Conservation (phyloP, 495 filamentous ascomycete species). For the Daldinia caldariorum region DNA sequence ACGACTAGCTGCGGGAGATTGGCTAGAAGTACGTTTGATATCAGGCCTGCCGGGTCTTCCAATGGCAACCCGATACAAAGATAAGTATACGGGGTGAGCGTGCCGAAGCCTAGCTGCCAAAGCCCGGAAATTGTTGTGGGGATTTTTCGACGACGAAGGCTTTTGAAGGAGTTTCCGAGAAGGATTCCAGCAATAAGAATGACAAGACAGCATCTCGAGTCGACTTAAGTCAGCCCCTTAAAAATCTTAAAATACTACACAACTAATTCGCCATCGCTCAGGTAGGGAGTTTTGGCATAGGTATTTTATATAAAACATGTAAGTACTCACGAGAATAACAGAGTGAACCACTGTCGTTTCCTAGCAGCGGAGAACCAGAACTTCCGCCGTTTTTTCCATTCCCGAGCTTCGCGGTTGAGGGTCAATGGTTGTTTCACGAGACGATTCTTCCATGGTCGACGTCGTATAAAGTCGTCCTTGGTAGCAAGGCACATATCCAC, state of each 20-base stretch:
- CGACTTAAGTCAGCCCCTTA: background rate
- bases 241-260: background rate
- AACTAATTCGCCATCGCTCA: background rate
- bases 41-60: background rate
- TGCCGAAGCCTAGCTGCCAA: background rate
- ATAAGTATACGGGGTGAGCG: background rate
- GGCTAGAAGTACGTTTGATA: background rate
- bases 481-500: background rate
- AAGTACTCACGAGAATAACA: background rate
- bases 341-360: background rate
- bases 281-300: background rate
- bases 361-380: background rate
- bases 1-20: background rate
- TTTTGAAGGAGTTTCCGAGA: background rate
- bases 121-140: background rate
- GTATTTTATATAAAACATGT: background rate
- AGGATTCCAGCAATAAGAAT: background rate
- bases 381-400: background rate
- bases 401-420: background rate
- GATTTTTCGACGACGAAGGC: background rate
- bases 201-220: background rate
- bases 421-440: background rate
- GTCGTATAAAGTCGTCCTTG: slow-evolving; percentile 3
- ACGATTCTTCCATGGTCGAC: background rate
- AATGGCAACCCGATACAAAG: background rate